Evolutionary conservation across 768 basidiomycete genomes (phyloP).

Genomic region (Xerocomellus intermedius): DNA sequence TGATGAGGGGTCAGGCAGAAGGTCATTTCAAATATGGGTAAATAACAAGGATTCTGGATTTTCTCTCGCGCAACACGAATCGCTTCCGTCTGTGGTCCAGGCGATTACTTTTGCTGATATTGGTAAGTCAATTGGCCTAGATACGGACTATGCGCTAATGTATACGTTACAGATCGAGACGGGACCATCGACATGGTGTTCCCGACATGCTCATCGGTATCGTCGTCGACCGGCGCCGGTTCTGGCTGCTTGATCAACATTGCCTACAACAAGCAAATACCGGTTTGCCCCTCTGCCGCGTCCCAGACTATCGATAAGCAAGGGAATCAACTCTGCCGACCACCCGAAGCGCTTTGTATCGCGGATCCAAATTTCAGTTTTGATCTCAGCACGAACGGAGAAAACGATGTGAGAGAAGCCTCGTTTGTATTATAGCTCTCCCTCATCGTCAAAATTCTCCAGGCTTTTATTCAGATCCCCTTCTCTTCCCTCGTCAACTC

Average conservation of each 20-base stretch:
- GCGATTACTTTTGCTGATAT: constrained; percentile 88
- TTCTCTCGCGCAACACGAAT: constrained; percentile 59
- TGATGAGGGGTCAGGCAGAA: constrained; percentile 53
- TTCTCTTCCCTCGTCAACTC: constrained; percentile 57
- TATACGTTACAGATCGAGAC: constrained; percentile 68
- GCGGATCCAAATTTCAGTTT: constrained; percentile 81
- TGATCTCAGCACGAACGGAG: constrained; percentile 50
- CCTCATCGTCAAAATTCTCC: not conserved
- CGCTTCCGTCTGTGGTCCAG: constrained; percentile 74
- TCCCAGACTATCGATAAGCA: constrained; percentile 46
- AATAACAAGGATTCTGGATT: constrained; percentile 82
- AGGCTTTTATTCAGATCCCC: constrained; percentile 70
- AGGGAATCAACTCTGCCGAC: constrained; percentile 61
- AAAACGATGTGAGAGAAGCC: constrained; percentile 47
- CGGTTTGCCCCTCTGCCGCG: constrained; percentile 65
- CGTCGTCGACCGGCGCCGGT: constrained; percentile 67
- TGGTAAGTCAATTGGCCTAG: constrained; percentile 45
- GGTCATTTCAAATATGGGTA: constrained; percentile 88
- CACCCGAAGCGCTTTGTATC: constrained; percentile 76
- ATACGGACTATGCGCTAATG: not conserved
- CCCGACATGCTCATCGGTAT: constrained; percentile 75
- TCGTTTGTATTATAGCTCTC: not conserved
- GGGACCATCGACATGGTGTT: constrained; percentile 97
- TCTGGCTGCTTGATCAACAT: constrained; percentile 82
- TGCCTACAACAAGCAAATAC: constrained; percentile 89